phyloP scores from a whole-genome alignment of 257 asterid genomes.

The Sherardia arvensis region DNA sequence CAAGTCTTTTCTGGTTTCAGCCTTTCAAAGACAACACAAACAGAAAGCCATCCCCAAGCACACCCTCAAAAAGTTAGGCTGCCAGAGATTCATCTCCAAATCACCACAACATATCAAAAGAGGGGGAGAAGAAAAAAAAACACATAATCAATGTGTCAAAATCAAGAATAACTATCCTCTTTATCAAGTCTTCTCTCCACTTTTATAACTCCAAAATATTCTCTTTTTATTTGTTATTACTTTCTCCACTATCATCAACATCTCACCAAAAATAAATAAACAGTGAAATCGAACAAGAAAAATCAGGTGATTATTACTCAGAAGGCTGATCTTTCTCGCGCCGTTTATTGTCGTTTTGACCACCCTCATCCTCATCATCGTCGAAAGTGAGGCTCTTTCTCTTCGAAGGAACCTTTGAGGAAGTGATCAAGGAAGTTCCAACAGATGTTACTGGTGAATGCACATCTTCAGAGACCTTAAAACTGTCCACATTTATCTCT shows the following conservation, averaged over 20 bases:
- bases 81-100: slow-evolving; percentile 24
- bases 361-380: slow-evolving; percentile 20
- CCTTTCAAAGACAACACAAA: slow-evolving; percentile 12
- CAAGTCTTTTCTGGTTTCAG: neutral
- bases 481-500: slow-evolving; percentile 17
- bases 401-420: slow-evolving; percentile 19
- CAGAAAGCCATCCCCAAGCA: slow-evolving; percentile 27
- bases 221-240: neutral
- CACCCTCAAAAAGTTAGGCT: slow-evolving; percentile 47
- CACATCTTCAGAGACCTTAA: slow-evolving; percentile 12
- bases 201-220: neutral
- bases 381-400: slow-evolving; percentile 47
- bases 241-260: neutral
- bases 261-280: neutral
- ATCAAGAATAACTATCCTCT: slow-evolving; percentile 9
- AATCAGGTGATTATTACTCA: neutral
- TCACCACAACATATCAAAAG: slow-evolving; percentile 13
- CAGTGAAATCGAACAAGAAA: neutral
- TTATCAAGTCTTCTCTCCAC: slow-evolving; percentile 1
- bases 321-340: neutral
- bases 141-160: slow-evolving; percentile 18
- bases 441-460: slow-evolving; percentile 32
- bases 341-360: slow-evolving; percentile 1
- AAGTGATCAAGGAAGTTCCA: slow-evolving; percentile 23
- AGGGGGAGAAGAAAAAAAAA: slow-evolving; percentile 11